Base-by-base conservation (phyloP, 1,139 yeast genomes). In the Candida tetrigidarum region DNA sequence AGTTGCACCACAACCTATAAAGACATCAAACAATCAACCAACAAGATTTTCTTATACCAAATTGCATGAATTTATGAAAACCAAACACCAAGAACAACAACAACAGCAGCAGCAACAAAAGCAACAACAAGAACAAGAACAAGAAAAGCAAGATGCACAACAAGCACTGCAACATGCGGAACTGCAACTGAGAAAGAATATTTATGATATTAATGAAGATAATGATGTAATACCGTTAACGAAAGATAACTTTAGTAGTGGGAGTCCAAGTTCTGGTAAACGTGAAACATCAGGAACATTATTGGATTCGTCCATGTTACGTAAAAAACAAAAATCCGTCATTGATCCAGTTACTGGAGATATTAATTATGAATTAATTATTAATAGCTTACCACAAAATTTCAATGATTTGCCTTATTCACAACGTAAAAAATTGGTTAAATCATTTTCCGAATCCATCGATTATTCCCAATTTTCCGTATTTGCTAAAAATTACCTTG, bases 391-490 rank as follows among this genome's bases (percentile, higher is more conserved):
- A 32, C 93, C 95, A 0, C 67, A 74, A 1, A 78, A 84, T 56
- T 86, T 84, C 57, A 70, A 75, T 41, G 81, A 80, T 12, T 66
- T 84, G 47, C 89, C 92, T 0, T 86, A 85, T 58, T 81, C 88
- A 4, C 88, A 84, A 56, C 67, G 95, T 37, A 80, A 81, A 50
- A 81, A 75, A 54, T 55, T 82, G 26, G 73, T 86, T 5, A 67
- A 73, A 44, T 80, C 83, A 10, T 63, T 82, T 35, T 74, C 84
- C 19, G 88, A 86, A 1, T 69, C 73, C 29, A 71, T 78, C 15
- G 83, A 80, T 58, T 75, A 74, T 54, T 69, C 78, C 6, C 78
- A 74, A 44, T 75, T 75, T 48, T 69, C 78, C 3, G 53, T 67
- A 14, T 71, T 65, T 52, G 77, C 78, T 19, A 73, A 71, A 52